Evolutionary conservation across 139 green algal species (phyloP).

Genomic region (Pleodorina starrii): DNA sequence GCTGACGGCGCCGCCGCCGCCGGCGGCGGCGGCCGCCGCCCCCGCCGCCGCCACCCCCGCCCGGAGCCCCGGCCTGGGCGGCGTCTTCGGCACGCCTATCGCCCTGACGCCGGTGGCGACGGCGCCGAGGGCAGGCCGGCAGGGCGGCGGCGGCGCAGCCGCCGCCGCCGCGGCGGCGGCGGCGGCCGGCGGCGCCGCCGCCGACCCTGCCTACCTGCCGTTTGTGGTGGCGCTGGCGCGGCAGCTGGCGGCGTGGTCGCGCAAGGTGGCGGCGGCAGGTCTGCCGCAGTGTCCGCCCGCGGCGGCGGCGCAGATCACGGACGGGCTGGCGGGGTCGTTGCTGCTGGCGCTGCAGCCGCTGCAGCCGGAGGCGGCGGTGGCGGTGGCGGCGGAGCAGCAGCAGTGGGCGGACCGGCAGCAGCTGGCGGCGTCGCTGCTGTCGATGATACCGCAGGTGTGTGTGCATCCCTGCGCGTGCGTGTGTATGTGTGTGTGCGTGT

Average conservation of each 20-base stretch:
- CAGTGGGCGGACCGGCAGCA: conserved; percentile 6
- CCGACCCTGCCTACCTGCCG: conserved; percentile 1
- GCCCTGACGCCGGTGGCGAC: neutral
- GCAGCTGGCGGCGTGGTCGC: conserved; percentile 20
- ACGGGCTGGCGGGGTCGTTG: conserved; percentile 42
- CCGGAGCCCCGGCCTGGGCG: neutral
- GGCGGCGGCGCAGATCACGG: conserved; percentile 16
- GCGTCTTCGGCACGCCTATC: conserved; percentile 1
- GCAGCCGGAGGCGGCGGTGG: neutral
- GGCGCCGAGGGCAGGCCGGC: neutral
- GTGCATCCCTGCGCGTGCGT: too few species aligned
- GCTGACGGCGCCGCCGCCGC: neutral
- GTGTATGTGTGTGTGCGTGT: too few species aligned
- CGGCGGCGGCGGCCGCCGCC: neutral
- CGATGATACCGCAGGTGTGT: conserved; percentile 24
- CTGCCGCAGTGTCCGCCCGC: conserved; percentile 40
- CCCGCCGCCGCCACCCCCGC: neutral
- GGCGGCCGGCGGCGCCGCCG: neutral
- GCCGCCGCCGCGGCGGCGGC: neutral
- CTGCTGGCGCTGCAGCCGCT: conserved; percentile 44
- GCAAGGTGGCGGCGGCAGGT: neutral
- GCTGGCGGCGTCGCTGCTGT: conserved; percentile 38
- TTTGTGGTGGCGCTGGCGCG: neutral
- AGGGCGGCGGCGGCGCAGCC: neutral
- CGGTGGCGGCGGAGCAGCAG: neutral